Evolutionary conservation across 2,329 filamentous ascomycete genomes (phyloP).

Genomic region (Exophiala mesophila): DNA sequence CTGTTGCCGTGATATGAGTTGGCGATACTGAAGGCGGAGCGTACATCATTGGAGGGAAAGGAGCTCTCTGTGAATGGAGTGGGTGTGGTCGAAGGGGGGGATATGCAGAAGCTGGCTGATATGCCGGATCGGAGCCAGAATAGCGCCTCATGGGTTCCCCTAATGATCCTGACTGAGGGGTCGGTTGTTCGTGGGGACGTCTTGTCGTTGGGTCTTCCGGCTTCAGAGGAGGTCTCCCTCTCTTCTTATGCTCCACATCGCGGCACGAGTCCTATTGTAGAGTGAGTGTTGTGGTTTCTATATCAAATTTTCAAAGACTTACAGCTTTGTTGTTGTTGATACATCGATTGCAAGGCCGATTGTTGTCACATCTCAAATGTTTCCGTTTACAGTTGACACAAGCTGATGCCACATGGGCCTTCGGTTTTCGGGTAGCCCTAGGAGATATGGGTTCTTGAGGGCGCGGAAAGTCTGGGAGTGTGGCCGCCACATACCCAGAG

Average conservation of each 20-base stretch:
- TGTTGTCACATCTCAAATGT: slow-evolving; percentile 43
- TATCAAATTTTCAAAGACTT: slow-evolving; percentile 25
- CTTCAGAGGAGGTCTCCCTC: slow-evolving; percentile 26
- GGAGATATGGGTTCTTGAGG: slow-evolving; percentile 28
- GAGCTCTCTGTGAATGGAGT: slow-evolving; percentile 7
- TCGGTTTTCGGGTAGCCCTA: slow-evolving; percentile 41
- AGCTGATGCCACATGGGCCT: slow-evolving; percentile 45
- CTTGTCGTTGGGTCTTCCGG: slow-evolving; percentile 15
- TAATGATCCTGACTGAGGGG: slow-evolving; percentile 1
- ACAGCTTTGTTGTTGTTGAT: slow-evolving; percentile 44
- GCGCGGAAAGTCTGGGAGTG: slow-evolving; percentile 10
- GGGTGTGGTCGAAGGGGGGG: slow-evolving; percentile 14
- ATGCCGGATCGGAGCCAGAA: slow-evolving; percentile 5
- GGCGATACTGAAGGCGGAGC: slow-evolving; percentile 21
- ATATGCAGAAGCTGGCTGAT: slow-evolving; percentile 8
- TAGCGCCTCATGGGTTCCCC: slow-evolving; percentile 10
- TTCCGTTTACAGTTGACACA: slow-evolving; percentile 48
- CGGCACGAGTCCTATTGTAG: slow-evolving; percentile 36
- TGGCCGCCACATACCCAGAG: slow-evolving; percentile 15
- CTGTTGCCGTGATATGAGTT: slow-evolving; percentile 19
- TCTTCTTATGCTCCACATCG: slow-evolving; percentile 46
- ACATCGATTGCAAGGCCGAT: slow-evolving; percentile 43
- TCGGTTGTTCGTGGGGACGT: slow-evolving; percentile 9
- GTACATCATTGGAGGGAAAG: slow-evolving; percentile 15
- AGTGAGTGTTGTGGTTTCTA: slow-evolving; percentile 7